Conservation (phyloP, 345 rosid species). For the Psidium friedrichsthalianum region DNA sequence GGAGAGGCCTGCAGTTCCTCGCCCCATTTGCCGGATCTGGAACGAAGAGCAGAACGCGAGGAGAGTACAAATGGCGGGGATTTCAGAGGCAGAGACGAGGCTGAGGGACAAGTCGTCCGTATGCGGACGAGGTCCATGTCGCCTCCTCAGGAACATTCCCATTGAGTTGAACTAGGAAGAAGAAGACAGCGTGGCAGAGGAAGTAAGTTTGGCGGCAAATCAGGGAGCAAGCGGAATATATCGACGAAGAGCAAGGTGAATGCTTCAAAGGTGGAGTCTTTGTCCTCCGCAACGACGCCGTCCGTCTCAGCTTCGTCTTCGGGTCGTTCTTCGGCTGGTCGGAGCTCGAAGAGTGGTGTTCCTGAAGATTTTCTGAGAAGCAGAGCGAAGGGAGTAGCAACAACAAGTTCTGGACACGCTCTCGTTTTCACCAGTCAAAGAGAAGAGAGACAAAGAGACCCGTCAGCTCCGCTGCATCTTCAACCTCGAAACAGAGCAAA, state of each 20-base stretch:
- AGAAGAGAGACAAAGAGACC: conserved; percentile 18
- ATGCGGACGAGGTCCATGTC: conserved; percentile 90
- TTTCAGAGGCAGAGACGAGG: conserved; percentile 61
- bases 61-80: neutral
- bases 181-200: neutral
- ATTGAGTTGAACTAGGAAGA: conserved; percentile 21
- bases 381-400: conserved; percentile 86
- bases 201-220: neutral
- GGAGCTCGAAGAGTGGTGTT: conserved; percentile 96
- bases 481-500: neutral
- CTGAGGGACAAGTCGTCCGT: conserved; percentile 52
- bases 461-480: neutral
- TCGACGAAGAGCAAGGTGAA: neutral
- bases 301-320: conserved; percentile 73
- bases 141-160: conserved; percentile 41
- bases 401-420: conserved; percentile 67
- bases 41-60: conserved; percentile 28
- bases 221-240: neutral
- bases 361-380: conserved; percentile 75
- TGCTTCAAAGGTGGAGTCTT: neutral
- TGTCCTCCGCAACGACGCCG: conserved; percentile 6
- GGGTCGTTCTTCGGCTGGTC: conserved; percentile 77
- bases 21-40: conserved; percentile 66
- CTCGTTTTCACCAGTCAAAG: conserved; percentile 56
- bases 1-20: conserved; percentile 66